phyloP scores from a whole-genome alignment of 208 protist species.

The Strigomonas galati region DNA sequence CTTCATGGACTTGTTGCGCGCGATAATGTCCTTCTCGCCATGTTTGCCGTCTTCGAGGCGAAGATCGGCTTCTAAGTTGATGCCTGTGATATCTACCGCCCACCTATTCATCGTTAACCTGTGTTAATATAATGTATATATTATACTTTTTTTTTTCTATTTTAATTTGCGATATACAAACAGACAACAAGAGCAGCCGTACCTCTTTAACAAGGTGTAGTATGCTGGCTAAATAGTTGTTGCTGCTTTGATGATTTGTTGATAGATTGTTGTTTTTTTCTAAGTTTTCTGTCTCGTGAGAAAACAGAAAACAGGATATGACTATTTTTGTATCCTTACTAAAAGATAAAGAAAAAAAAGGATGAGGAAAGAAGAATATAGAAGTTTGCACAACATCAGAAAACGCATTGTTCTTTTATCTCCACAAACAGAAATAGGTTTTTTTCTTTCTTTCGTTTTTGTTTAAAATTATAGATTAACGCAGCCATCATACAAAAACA shows the following conservation, averaged over 20 bases:
- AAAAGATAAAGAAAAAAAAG: constrained; percentile 4
- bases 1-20: constrained; percentile 12
- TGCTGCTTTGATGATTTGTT: too few relatives aligned
- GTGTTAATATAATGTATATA: neutral
- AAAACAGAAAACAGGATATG: neutral
- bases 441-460: neutral
- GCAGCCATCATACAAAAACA: too few relatives aligned
- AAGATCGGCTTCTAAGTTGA: constrained; percentile 72
- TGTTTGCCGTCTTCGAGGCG: constrained; percentile 50
- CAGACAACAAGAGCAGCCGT: neutral
- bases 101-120: constrained; percentile 63
- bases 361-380: neutral
- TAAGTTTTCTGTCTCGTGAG: too few relatives aligned
- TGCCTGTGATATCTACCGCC: constrained; percentile 74
- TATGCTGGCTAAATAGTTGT: too few relatives aligned
- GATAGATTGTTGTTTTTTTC: too few relatives aligned
- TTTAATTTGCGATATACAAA: neutral
- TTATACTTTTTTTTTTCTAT: neutral
- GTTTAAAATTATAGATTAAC: neutral
- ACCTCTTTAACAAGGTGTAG: too few relatives aligned
- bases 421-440: too few relatives aligned
- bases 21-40: constrained; percentile 17
- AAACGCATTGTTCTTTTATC: too few relatives aligned
- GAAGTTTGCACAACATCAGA: too few relatives aligned
- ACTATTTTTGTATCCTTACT: neutral